Evolutionary conservation across 768 basidiomycete species (phyloP).

Genomic region (Mycena indigotica): DNA sequence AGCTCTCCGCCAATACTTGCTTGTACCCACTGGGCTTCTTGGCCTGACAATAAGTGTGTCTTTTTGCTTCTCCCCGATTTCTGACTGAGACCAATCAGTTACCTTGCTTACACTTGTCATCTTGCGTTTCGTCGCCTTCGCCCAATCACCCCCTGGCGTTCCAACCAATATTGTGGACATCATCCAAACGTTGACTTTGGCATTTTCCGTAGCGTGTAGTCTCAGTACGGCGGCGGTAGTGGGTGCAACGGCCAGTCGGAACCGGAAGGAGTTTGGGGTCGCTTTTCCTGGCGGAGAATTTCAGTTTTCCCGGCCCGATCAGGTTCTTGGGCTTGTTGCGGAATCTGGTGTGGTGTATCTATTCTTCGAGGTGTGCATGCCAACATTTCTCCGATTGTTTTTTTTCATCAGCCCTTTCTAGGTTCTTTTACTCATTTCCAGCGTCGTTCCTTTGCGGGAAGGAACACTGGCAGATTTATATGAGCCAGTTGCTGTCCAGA

Average conservation of each 20-base stretch:
- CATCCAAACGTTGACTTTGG: neutral
- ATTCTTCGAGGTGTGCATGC: neutral
- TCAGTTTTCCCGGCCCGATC: neutral
- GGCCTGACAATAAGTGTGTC: neutral
- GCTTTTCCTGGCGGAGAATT: neutral
- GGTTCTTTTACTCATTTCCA: conserved; percentile 2
- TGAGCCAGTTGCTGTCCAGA: conserved; percentile 2
- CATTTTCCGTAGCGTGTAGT: neutral
- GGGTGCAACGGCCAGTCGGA: neutral
- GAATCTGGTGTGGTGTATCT: neutral
- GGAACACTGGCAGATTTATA: conserved; percentile 7
- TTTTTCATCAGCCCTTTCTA: neutral
- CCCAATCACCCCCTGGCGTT: neutral
- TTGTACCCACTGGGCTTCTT: neutral
- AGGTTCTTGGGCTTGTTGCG: neutral
- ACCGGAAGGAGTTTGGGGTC: neutral
- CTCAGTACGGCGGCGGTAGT: neutral
- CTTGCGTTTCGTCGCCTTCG: neutral
- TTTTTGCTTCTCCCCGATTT: neutral
- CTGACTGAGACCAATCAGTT: neutral
- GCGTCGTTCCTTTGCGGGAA: neutral
- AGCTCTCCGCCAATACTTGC: neutral
- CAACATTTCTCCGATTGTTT: neutral
- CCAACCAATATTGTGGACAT: neutral
- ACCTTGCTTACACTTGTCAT: neutral